Conservation (phyloP, 106 monocot genomes). For the Gastrodia elata region DNA sequence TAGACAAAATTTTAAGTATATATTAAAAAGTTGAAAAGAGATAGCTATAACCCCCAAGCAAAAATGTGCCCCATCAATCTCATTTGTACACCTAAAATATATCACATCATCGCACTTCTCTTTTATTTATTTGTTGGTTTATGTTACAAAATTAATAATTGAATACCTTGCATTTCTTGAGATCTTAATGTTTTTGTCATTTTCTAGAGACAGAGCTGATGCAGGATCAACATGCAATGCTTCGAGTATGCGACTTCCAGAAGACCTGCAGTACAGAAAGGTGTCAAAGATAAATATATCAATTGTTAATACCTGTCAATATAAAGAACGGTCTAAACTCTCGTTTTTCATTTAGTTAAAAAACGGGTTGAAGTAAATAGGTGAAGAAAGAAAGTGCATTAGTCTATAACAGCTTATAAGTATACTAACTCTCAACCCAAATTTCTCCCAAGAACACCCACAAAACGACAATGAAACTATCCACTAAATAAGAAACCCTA, state of each 20-base stretch:
- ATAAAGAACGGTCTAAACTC: constrained; percentile 4
- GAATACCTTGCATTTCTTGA: constrained; percentile 65
- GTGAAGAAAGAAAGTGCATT: constrained; percentile 5
- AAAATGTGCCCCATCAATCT: too few relatives aligned
- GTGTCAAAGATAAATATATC: constrained; percentile 16
- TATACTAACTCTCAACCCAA: constrained; percentile 1
- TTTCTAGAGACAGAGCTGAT: constrained; percentile 70
- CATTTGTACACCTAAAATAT: too few relatives aligned
- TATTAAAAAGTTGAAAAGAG: neutral
- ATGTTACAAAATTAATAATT: too few relatives aligned
- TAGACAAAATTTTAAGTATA: neutral
- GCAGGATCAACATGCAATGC: constrained; percentile 97
- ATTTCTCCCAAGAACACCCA: neutral
- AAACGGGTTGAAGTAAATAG: neutral
- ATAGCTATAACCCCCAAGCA: too few relatives aligned
- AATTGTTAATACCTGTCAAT: neutral
- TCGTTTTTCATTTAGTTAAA: constrained; percentile 11
- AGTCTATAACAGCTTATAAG: neutral
- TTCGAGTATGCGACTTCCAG: constrained; percentile 72
- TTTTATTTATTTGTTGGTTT: too few relatives aligned
- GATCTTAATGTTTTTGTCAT: constrained; percentile 55
- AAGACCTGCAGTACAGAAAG: constrained; percentile 43
- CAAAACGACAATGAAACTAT: too few relatives aligned
- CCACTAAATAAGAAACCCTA: neutral
- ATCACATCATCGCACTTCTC: too few relatives aligned